A percentile compares a stretch with the other conserved stretches of the same genome.
These are phyloP conservation scores for Fusarium musae DNA, from an alignment of 2,329 filamentous ascomycete genomes.

Conservation along the genomic window DNA sequence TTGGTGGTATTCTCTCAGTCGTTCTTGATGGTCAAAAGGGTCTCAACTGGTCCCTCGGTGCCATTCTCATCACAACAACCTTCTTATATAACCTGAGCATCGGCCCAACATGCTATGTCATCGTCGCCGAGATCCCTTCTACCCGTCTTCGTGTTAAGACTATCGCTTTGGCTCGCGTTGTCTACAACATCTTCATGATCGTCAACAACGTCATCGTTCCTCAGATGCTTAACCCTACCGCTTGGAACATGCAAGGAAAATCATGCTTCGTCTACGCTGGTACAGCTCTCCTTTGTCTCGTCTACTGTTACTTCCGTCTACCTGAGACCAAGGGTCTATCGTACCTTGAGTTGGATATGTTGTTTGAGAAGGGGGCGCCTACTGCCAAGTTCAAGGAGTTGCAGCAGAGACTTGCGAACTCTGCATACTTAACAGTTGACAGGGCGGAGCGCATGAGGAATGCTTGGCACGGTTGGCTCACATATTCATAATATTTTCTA, in stretches of 20 bases:
- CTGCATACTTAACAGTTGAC: constrained; percentile 29
- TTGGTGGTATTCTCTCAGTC: constrained; percentile 52
- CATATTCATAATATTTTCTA: constrained; percentile 30
- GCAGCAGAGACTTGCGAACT: constrained; percentile 29
- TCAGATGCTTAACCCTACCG: constrained; percentile 40
- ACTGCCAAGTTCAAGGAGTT: constrained; percentile 46
- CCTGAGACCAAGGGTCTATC: constrained; percentile 43
- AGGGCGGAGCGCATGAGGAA: constrained; percentile 37
- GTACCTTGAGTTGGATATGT: constrained; percentile 42
- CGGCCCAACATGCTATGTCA: constrained; percentile 47
- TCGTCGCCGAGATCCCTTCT: constrained; percentile 52
- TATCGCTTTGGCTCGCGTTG: constrained; percentile 50
- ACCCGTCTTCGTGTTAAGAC: constrained; percentile 54
- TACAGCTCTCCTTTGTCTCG: constrained; percentile 30
- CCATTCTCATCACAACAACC: constrained; percentile 54
- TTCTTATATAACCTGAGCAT: constrained; percentile 48
- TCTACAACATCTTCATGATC: constrained; percentile 37
- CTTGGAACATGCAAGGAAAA: constrained; percentile 43
- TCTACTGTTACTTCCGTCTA: constrained; percentile 43
- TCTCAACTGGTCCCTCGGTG: constrained; percentile 49
- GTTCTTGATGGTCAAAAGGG: constrained; percentile 41
- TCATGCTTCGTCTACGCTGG: constrained; percentile 36
- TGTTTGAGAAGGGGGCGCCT: constrained; percentile 42
- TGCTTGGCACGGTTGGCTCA: constrained; percentile 41
- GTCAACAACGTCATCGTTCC: constrained; percentile 42